Base-by-base conservation (phyloP, 371 early-diverging fungal species). In the Cokeromyces recurvatus region DNA sequence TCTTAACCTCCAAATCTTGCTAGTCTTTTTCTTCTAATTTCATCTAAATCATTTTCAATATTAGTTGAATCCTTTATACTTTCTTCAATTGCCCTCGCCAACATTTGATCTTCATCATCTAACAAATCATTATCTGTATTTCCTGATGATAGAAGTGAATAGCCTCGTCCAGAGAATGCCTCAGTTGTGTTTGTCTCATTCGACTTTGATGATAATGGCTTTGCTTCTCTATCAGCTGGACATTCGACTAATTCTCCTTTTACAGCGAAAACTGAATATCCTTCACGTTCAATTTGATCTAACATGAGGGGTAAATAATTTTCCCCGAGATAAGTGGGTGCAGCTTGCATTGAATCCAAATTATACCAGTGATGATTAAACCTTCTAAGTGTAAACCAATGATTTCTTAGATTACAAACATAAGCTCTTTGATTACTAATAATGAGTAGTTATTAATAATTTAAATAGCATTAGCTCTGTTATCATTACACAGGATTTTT, bases 321-420 rank as follows among this genome's bases (percentile, higher is more conserved):
- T 19, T 85, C 82, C 12, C 82, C 77, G 34, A 89, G 66, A 48
- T 78, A 70, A 4, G 61, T 53, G 1, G 90, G 82, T 6, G 19
- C 56, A 12, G 42, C 21, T 43, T 70, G 74, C 29, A 77, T 62
- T 1, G 79, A 79, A 48, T 89, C 82, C 12, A 87, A 65, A 42
- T 87, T 87, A 59, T 87, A 87, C 87, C 87, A 84, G 15, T 84
- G 74, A 46, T 77, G 68, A 1, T 66, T 78, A 52, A 88, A 86
- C 29, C 78, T 70, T 3, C 90, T 74, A 19, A 89, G 45, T 2
- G 85, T 86, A 48, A 85, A 83, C 74, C 79, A 78, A 45, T 78
- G 78, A 32, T 78, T 71, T 45, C 71, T 52, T 7, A 82, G 60
- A 55, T 86, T 77, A 51, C 85, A 81, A 21, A 86, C 81, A 43